These are phyloP conservation scores for Citrullus amarus DNA, from an alignment of 306 rosid genomes.

Conservation along the genomic window DNA sequence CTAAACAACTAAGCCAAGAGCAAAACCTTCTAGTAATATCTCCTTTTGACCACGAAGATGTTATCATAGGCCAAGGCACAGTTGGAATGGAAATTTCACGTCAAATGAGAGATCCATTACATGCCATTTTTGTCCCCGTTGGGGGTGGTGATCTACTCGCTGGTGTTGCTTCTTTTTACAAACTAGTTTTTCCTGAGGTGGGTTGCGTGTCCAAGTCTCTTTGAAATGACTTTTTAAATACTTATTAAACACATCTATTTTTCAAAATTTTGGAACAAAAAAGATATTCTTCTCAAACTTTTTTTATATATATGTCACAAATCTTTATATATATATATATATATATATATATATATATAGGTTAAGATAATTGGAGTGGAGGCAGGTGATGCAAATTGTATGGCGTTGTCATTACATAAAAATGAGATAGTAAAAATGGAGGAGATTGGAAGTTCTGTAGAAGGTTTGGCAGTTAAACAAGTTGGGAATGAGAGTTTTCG, in stretches of 20 bases:
- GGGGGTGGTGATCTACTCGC: conserved; percentile 93
- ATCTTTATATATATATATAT: conserved; percentile 5
- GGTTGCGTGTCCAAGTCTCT: too few relatives aligned
- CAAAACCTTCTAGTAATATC: conserved; percentile 54
- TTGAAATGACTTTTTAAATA: too few relatives aligned
- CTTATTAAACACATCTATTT: too few relatives aligned
- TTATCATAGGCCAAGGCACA: conserved; percentile 84
- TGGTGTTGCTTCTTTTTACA: conserved; percentile 84
- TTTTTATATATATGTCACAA: too few relatives aligned
- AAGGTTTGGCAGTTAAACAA: conserved; percentile 86
- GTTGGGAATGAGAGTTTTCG: conserved; percentile 87
- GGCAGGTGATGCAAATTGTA: conserved; percentile 18
- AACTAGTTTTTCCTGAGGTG: conserved; percentile 66
- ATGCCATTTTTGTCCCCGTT: conserved; percentile 86
- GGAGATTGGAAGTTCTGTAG: conserved; percentile 78
- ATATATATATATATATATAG: conserved; percentile 24
- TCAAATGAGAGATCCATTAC: conserved; percentile 44
- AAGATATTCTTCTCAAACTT: too few relatives aligned
- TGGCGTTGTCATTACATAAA: conserved; percentile 73
- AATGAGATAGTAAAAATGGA: conserved; percentile 59
- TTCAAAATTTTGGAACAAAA: too few relatives aligned
- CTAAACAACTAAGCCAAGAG: conserved; percentile 46
- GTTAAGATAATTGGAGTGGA: conserved; percentile 89
- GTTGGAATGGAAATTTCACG: conserved; percentile 83
- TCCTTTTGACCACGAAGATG: conserved; percentile 82